Evolutionary conservation across 2,329 filamentous ascomycete species (phyloP).

Genomic region (Xylariaceae sp.): DNA sequence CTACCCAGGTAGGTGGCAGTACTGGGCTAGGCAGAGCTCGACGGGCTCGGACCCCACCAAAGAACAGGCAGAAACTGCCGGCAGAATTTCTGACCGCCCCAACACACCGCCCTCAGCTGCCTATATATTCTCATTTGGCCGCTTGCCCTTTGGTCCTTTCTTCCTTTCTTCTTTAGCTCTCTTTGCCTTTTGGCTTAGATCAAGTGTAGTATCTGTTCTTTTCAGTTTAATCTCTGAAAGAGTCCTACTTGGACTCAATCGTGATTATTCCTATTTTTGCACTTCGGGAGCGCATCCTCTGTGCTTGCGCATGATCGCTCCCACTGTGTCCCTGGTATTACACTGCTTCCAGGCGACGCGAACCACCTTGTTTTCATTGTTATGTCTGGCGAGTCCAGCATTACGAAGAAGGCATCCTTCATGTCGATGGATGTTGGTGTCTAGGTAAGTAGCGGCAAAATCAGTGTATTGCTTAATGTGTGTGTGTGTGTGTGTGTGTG

Average conservation of each 20-base stretch:
- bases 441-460: no score
- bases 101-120: slow-evolving; percentile 29
- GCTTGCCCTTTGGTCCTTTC: slow-evolving; percentile 10
- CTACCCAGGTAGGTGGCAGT: neutral
- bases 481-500: no score
- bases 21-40: neutral
- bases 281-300: slow-evolving; percentile 60
- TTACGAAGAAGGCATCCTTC: slow-evolving; percentile 62
- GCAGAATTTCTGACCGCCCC: slow-evolving; percentile 32
- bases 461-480: no score
- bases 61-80: slow-evolving; percentile 12
- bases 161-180: slow-evolving; percentile 42
- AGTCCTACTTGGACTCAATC: slow-evolving; percentile 70
- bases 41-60: neutral
- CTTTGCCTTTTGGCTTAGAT: slow-evolving; percentile 46
- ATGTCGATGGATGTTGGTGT: no score
- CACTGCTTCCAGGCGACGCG: slow-evolving; percentile 66
- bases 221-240: slow-evolving; percentile 96
- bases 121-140: slow-evolving; percentile 24
- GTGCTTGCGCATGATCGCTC: slow-evolving; percentile 71
- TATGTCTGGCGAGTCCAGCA: slow-evolving; percentile 55
- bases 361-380: slow-evolving; percentile 65
- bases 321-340: slow-evolving; percentile 77
- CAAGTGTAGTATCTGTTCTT: slow-evolving; percentile 80
- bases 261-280: slow-evolving; percentile 86